Evolutionary conservation across 2,329 filamentous ascomycete genomes (phyloP).

Genomic region (Emmonsiellopsis sp.): DNA sequence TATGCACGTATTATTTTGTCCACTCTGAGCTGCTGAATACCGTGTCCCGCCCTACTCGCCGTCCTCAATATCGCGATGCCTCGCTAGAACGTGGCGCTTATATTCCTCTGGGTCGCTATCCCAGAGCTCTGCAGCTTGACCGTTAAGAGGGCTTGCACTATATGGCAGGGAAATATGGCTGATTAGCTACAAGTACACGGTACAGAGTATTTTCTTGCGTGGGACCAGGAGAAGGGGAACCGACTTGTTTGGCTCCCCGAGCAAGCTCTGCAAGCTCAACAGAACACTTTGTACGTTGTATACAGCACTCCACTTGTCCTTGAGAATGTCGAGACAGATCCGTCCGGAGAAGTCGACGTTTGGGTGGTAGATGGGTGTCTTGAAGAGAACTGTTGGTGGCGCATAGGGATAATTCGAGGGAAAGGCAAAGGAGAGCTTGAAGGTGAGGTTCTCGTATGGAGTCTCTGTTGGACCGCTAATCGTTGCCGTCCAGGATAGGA

Average conservation of each 20-base stretch:
- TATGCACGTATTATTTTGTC: background rate
- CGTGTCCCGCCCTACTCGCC: conserved; percentile 22
- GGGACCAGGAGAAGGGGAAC: conserved; percentile 23
- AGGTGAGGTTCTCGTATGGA: conserved; percentile 74
- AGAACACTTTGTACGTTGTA: conserved; percentile 94
- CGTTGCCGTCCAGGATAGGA: conserved; percentile 87
- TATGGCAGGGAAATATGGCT: background rate
- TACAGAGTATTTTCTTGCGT: conserved; percentile 5
- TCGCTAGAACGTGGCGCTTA: conserved; percentile 61
- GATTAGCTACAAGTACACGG: background rate
- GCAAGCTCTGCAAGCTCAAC: conserved; percentile 83
- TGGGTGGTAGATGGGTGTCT: conserved; percentile 97
- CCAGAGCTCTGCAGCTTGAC: conserved; percentile 93
- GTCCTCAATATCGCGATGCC: conserved; percentile 50
- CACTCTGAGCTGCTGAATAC: background rate
- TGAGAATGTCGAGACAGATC: conserved; percentile 95
- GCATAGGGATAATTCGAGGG: conserved; percentile 88
- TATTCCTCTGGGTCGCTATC: conserved; percentile 80
- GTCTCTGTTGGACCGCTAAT: conserved; percentile 87
- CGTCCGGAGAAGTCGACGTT: conserved; percentile 96
- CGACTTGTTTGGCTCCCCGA: conserved; percentile 98
- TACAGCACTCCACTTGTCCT: conserved; percentile 97
- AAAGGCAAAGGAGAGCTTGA: conserved; percentile 90
- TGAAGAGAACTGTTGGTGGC: conserved; percentile 86
- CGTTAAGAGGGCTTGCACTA: conserved; percentile 88